Evolutionary conservation across 2,329 filamentous ascomycete genomes (phyloP).

Genomic region (Colletotrichum brevisporum): DNA sequence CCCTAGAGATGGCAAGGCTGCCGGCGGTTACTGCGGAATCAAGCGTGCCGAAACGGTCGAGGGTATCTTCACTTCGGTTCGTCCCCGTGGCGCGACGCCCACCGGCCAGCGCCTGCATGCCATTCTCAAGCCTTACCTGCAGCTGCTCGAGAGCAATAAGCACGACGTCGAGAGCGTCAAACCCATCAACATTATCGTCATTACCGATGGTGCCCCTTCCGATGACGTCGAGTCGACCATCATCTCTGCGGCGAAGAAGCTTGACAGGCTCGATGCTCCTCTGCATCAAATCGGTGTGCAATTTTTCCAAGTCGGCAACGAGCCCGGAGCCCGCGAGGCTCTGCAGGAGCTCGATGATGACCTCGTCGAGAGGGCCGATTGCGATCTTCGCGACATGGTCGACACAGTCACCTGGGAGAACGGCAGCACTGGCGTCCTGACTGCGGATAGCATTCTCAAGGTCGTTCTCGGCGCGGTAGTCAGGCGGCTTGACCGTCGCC

Average conservation of each 20-base stretch:
- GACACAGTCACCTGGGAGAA: constrained; percentile 85
- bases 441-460: constrained; percentile 83
- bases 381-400: constrained; percentile 85
- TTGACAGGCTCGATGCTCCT: constrained; percentile 79
- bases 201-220: constrained; percentile 87
- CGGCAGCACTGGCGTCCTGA: constrained; percentile 62
- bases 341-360: constrained; percentile 83
- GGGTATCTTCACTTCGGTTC: constrained; percentile 78
- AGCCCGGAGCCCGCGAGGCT: constrained; percentile 73
- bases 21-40: constrained; percentile 76
- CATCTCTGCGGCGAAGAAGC: constrained; percentile 74
- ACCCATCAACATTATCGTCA: constrained; percentile 91
- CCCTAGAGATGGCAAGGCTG: constrained; percentile 48
- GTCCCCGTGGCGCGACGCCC: constrained; percentile 77
- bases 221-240: constrained; percentile 85
- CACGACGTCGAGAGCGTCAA: constrained; percentile 68
- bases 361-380: constrained; percentile 67
- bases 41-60: constrained; percentile 69
- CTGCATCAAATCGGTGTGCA: constrained; percentile 91
- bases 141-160: constrained; percentile 53
- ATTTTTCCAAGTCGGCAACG: constrained; percentile 93
- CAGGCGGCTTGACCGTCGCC: constrained; percentile 52
- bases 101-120: constrained; percentile 79
- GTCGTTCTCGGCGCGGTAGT: constrained; percentile 85
- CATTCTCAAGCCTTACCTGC: constrained; percentile 82